Base-by-base conservation (phyloP, 352 stramenopile genomes). In the Pythium folliculosum region DNA sequence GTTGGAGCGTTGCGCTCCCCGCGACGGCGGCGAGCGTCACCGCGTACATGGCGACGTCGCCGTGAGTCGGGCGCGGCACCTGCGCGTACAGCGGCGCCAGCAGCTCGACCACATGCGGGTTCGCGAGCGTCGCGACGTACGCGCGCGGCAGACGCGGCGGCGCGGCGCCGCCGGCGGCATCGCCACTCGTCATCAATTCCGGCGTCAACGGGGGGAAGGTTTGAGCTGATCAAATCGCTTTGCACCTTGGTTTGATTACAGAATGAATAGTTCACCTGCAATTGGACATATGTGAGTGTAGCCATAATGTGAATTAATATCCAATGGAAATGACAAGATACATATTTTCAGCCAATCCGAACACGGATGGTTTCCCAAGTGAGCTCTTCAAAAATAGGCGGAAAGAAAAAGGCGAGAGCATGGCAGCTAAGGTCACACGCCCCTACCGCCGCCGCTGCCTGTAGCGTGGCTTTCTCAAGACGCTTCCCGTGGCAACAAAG, bases 371-470 rank as follows among this genome's bases (percentile, higher is more conserved):
- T 50, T 60, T 32, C 23, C n/a, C 9, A 30, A 21, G n/a, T 35
- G 43, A 54, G 27, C 56, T 38, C 25, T 51, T 51, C 62, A 57
- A 64, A 63, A 69, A 69, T 69, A 69, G 63, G 37, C 43, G 23
- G 35, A 44, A 52, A 32, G 40, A 32, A 32, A 32, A 32, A 32
- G 5, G 27, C 27, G 27, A 32, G 27, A 32, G 27, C 27, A 32
- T 32, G 50, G 57, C 23, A n/a, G 23, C 25, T 43, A 13, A 38
- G 32, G 58, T 25, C 47, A 57, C 58, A 35, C n/a, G 12, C 17
- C 5, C 13, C 4, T 32, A 32, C 3, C 27, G 27, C 27, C 40
- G 40, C 6, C 13, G 22, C 44, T 12, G 40, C 43, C 21, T 14
- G 13, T n/a, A 27, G 43, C 25, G 38, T 6, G 56, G 40, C 40